Evolutionary conservation across 352 stramenopile genomes (phyloP), one percentile per base, ranked within the genome.

Genomic region (Globisporangium spiculum): DNA sequence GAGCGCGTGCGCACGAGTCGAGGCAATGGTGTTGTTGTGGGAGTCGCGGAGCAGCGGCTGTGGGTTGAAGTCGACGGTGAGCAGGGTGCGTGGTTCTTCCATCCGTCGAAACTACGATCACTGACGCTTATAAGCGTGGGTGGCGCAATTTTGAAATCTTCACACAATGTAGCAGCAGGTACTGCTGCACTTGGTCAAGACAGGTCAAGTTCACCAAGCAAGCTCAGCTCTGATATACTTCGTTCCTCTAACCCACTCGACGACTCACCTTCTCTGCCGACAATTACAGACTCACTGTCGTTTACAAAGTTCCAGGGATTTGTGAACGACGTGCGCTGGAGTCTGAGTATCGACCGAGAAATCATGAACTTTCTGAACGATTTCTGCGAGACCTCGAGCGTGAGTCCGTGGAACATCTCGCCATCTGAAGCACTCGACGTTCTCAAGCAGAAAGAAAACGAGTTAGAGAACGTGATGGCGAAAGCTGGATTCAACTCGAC

Each of bases 1-100:
- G 88, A 95, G 16, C 75, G 75, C 38, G 89, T 97, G 36, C 77
- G 84, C 1, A 96, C 86, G 1, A 70, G 80, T 64, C 79, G 91
- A n/a, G 91, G 91, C 0, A 86, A 88, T 65, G 91, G 86, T 1
- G 73, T 74, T 8, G 77, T 97, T 0, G 50, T 94, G 2, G 91
- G 91, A 0, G 76, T 90, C 7, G 80, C 83, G 2, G 74, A 81
- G 34, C 70, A 73, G 14, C 76, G 83, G 5, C 61, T 96, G 8
- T 97, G 91, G 91, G 75, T 96, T 8, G 76, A 94, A 64, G 79
- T 96, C 0, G 91, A 97, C 24, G 86, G 75, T 1, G 86, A 96
- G 22, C 24, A 75, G 16, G 88, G 90, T 27, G 78, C 77, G 24
- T 97, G 91, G 91, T 93, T 91, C 60, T 86, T 92, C 56, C 81